Conservation (phyloP, 345 rosid genomes). For the Linum lewisii region DNA sequence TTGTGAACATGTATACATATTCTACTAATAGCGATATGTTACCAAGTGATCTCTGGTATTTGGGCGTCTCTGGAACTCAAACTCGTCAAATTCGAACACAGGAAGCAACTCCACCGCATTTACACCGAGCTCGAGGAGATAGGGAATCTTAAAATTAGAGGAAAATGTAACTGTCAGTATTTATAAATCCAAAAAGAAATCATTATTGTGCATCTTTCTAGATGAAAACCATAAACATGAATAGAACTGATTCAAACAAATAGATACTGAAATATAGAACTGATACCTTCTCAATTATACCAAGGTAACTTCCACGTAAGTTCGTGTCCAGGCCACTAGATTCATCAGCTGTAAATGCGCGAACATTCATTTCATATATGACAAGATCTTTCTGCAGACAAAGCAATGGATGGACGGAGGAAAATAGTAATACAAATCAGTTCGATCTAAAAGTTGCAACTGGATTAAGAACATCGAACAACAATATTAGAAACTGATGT, state of each 20-base stretch:
- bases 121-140: conserved; percentile 79
- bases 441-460: neutral
- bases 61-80: conserved; percentile 76
- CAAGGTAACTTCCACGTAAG: conserved; percentile 70
- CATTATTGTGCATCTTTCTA: neutral
- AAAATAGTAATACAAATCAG: conserved; percentile 12
- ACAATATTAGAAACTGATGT: neutral
- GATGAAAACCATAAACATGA: neutral
- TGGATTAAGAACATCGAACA: neutral
- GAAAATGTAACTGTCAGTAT: conserved; percentile 18
- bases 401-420: conserved; percentile 7
- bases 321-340: conserved; percentile 68
- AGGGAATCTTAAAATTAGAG: conserved; percentile 53
- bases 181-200: neutral
- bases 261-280: conserved; percentile 2
- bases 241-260: neutral
- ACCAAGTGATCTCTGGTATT: conserved; percentile 97
- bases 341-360: conserved; percentile 85
- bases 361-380: conserved; percentile 90
- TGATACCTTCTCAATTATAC: conserved; percentile 73
- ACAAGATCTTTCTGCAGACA: conserved; percentile 81
- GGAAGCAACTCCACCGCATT: conserved; percentile 94
- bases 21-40: conserved; percentile 8
- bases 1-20: neutral
- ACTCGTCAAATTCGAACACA: conserved; percentile 85